Evolutionary conservation across 2,329 filamentous ascomycete genomes (phyloP), one percentile per base, ranked within the genome.

Genomic region (Trichoderma sp.): DNA sequence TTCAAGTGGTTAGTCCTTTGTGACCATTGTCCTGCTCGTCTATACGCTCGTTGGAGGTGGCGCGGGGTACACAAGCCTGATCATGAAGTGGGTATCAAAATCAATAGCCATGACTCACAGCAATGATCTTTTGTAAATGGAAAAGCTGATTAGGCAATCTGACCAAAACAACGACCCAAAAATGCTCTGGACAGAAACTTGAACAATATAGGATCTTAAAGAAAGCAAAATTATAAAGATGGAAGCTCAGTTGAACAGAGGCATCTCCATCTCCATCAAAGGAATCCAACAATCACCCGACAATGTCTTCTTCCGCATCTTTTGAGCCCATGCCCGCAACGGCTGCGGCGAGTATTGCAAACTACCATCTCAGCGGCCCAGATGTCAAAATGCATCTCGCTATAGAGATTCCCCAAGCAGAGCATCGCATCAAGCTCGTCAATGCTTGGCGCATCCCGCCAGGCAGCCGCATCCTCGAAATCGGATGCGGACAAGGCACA

Each of bases 401-500:
- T 49, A 59, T 75, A 10, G 72, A 76, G 59, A 69, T 71, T 59
- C 61, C 59, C 39, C 75, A 76, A 68, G 77, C 77, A 8, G 69
- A 73, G 39, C 81, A 83, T 70, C 79, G 81, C 34, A 73, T 81
- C 32, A 68, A 72, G 3, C 75, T 83, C 14, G 61, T 80, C 37
- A 74, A 78, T 52, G 68, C 72, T 30, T 83, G 79, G 79, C 70
- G 73, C 28, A 77, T 83, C 66, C 24, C 68, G 1, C 75, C 78
- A 0, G 81, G 82, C 69, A 78, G 79, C 32, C 80, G 78, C 3
- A 75, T 88, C 7, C 80, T 89, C 1, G 87, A 89, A 74, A 75
- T 89, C 46, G 87, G 86, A 60, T 89, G 87, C 75, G 87, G 87
- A 1, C 87, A 89, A 72, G 87, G 87, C 2, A 85, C 86, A 69